phyloP scores from a whole-genome alignment of 2,329 filamentous ascomycete genomes.

The Cylindrodendrum hubeiense region DNA sequence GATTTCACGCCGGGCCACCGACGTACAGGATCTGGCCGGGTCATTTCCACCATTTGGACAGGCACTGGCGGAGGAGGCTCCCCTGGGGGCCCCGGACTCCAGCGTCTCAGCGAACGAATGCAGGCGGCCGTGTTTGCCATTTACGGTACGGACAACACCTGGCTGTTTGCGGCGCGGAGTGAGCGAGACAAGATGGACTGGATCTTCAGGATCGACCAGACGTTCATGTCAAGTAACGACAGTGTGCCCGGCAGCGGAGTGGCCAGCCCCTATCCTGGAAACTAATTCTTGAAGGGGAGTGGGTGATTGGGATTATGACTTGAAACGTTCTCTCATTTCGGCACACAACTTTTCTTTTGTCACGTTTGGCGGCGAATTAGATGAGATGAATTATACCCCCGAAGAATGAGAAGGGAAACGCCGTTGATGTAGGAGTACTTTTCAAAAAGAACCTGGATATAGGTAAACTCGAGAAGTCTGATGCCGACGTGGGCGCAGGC shows the following conservation, averaged over 20 bases:
- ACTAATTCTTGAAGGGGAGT: slow-evolving; percentile 44
- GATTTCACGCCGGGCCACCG: slow-evolving; percentile 61
- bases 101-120: slow-evolving; percentile 68
- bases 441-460: slow-evolving; percentile 39
- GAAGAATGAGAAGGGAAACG: slow-evolving; percentile 41
- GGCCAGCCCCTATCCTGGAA: slow-evolving; percentile 50
- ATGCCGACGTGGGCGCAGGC: slow-evolving; percentile 14
- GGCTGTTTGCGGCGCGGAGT: slow-evolving; percentile 89
- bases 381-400: slow-evolving; percentile 48
- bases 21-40: slow-evolving; percentile 62
- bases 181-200: slow-evolving; percentile 96
- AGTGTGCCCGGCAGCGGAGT: slow-evolving; percentile 55
- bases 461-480: slow-evolving; percentile 31
- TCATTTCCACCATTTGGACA: slow-evolving; percentile 69
- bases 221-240: slow-evolving; percentile 65
- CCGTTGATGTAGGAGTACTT: slow-evolving; percentile 35
- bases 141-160: slow-evolving; percentile 94
- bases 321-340: slow-evolving; percentile 43
- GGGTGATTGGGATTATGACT: slow-evolving; percentile 42
- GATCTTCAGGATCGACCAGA: slow-evolving; percentile 95
- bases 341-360: slow-evolving; percentile 45
- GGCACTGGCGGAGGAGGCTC: slow-evolving; percentile 54
- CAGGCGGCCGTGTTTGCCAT: slow-evolving; percentile 89
- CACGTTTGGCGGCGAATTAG: slow-evolving; percentile 45
- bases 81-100: slow-evolving; percentile 54